Conservation (phyloP, 805 yeast genomes). For the Zygosaccharomyces rouxii region DNA sequence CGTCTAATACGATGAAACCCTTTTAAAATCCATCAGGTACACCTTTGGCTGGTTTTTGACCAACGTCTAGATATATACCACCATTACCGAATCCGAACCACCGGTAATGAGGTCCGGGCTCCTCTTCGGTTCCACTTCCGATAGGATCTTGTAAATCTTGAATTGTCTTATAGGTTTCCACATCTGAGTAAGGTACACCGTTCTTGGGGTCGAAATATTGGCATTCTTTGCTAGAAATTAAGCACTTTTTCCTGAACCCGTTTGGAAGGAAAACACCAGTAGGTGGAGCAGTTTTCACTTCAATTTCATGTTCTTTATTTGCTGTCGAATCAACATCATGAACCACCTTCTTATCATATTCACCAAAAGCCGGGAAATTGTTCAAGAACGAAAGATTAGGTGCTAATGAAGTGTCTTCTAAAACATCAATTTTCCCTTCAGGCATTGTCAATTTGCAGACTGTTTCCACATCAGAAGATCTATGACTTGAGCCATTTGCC, state of each 20-base stretch:
- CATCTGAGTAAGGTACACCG: constrained; percentile 81
- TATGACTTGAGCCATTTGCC: constrained; percentile 45
- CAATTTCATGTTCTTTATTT: constrained; percentile 45
- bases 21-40: constrained; percentile 79
- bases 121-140: constrained; percentile 40
- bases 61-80: constrained; percentile 43
- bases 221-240: constrained; percentile 64
- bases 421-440: constrained; percentile 7
- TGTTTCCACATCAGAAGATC: constrained; percentile 54
- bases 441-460: constrained; percentile 39
- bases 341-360: constrained; percentile 40
- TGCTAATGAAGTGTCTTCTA: constrained; percentile 31
- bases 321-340: constrained; percentile 43
- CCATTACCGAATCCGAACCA: constrained; percentile 51
- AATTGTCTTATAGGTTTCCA: constrained; percentile 71
- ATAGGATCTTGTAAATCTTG: constrained; percentile 54
- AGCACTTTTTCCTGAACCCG: constrained; percentile 63
- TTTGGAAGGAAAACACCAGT: constrained; percentile 67
- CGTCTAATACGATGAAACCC: neutral
- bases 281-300: constrained; percentile 65
- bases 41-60: constrained; percentile 65
- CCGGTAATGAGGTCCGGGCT: constrained; percentile 32
- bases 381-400: constrained; percentile 38
- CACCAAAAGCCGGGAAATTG: constrained; percentile 56
- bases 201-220: constrained; percentile 82